Percentiles rank a stretch among this genome's conserved stretches.
Evolutionary conservation across 2,329 filamentous ascomycete genomes (phyloP).

Genomic region (Claviceps citrina): DNA sequence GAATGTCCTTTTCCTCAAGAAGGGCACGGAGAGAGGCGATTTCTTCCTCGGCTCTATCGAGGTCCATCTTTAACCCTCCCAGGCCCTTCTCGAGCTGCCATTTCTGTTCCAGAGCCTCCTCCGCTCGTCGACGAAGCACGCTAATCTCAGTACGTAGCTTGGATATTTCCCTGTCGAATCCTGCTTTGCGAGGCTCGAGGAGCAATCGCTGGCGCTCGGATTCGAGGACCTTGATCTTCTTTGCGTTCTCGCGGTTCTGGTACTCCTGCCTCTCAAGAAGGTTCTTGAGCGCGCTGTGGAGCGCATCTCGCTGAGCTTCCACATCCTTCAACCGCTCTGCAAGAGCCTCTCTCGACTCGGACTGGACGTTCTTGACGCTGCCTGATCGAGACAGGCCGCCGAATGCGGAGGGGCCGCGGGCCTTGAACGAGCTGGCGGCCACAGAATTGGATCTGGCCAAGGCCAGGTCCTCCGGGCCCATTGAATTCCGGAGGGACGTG

Average conservation of each 20-base stretch:
- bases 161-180: constrained; percentile 72
- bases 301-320: constrained; percentile 80
- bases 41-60: constrained; percentile 89
- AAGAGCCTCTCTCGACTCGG: constrained; percentile 50
- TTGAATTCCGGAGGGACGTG: constrained; percentile 34
- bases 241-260: constrained; percentile 70
- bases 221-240: constrained; percentile 64
- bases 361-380: constrained; percentile 33
- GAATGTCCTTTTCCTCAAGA: constrained; percentile 68
- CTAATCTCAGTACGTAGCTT: constrained; percentile 73
- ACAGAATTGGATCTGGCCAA: constrained; percentile 53
- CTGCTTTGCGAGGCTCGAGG: constrained; percentile 51
- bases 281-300: constrained; percentile 74
- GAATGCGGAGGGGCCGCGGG: constrained; percentile 22
- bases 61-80: constrained; percentile 81
- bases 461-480: constrained; percentile 9
- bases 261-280: constrained; percentile 73
- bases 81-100: constrained; percentile 91
- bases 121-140: constrained; percentile 67
- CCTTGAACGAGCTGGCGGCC: constrained; percentile 35
- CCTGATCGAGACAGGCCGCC: constrained; percentile 43
- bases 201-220: constrained; percentile 61
- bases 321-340: constrained; percentile 79
- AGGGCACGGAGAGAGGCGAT: constrained; percentile 67
- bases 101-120: constrained; percentile 89